phyloP scores from a whole-genome alignment of 768 basidiomycete genomes.

The Strobilomyces confusus region DNA sequence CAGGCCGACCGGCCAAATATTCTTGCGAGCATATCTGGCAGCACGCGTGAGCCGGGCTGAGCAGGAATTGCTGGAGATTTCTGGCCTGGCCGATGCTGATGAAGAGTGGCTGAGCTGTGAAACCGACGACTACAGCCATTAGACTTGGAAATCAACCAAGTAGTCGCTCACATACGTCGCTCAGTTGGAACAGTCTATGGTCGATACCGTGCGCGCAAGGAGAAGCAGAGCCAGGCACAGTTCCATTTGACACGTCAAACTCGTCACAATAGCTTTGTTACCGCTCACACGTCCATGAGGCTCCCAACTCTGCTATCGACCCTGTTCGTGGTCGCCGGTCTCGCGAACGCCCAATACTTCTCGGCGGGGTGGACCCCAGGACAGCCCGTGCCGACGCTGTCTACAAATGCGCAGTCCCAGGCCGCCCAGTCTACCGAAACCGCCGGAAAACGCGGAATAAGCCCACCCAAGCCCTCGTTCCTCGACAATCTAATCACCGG shows the following conservation, averaged over 20 bases:
- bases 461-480: conserved; percentile 20
- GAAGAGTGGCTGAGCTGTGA: background rate
- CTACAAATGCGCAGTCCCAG: conserved; percentile 12
- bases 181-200: too few relatives aligned
- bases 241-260: too few relatives aligned
- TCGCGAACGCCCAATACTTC: conserved; percentile 65
- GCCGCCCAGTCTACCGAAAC: conserved; percentile 24
- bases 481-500: conserved; percentile 42
- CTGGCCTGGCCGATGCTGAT: background rate
- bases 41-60: background rate
- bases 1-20: conserved; percentile 5
- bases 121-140: too few relatives aligned
- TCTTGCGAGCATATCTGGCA: conserved; percentile 4
- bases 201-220: too few relatives aligned
- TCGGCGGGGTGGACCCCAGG: conserved; percentile 81
- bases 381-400: conserved; percentile 43
- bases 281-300: conserved; percentile 48
- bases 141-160: too few relatives aligned
- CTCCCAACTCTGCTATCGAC: conserved; percentile 35
- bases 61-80: background rate
- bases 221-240: too few relatives aligned
- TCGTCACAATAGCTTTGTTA: background rate
- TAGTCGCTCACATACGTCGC: too few relatives aligned
- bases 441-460: conserved; percentile 20
- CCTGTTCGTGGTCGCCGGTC: conserved; percentile 18